phyloP scores from a whole-genome alignment of 768 basidiomycete species.

The Phanerochaete carnosa region DNA sequence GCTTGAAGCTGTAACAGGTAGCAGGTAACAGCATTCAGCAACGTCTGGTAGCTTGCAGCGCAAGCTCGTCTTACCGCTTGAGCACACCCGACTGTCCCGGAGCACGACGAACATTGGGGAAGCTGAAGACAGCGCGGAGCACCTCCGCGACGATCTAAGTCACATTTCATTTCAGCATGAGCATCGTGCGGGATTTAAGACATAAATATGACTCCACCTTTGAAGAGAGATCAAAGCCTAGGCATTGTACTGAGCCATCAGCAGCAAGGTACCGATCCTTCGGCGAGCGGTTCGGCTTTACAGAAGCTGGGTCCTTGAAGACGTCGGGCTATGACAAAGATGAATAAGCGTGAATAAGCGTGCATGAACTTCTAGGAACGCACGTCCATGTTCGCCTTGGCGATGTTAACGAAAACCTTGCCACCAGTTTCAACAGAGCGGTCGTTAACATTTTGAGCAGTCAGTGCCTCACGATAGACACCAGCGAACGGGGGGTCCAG shows the following conservation, averaged over 20 bases:
- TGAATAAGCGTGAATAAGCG: not conserved
- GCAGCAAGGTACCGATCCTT: constrained; percentile 44
- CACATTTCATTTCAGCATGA: not conserved
- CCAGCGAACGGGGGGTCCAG: constrained; percentile 73
- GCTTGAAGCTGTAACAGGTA: constrained; percentile 43
- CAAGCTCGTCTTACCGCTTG: constrained; percentile 46
- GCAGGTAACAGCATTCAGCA: too few relatives aligned
- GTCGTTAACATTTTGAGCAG: constrained; percentile 41
- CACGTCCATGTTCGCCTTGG: constrained; percentile 55
- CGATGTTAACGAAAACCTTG: constrained; percentile 61
- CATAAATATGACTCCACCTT: constrained; percentile 35
- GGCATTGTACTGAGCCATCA: constrained; percentile 45
- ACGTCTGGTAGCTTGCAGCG: not conserved
- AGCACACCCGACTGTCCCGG: constrained; percentile 67
- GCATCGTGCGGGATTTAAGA: not conserved
- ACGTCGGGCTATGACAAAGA: constrained; percentile 39
- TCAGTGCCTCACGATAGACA: constrained; percentile 55
- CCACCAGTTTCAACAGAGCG: constrained; percentile 44
- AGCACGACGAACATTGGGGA: constrained; percentile 58
- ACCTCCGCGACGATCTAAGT: constrained; percentile 53
- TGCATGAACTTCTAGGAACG: constrained; percentile 22
- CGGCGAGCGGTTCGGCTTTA: constrained; percentile 43
- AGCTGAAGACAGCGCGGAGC: constrained; percentile 60
- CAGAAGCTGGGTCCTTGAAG: constrained; percentile 44
- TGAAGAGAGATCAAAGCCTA: constrained; percentile 52